Base-by-base conservation (phyloP, 2,329 filamentous ascomycete genomes). In the Hortaea sp. region DNA sequence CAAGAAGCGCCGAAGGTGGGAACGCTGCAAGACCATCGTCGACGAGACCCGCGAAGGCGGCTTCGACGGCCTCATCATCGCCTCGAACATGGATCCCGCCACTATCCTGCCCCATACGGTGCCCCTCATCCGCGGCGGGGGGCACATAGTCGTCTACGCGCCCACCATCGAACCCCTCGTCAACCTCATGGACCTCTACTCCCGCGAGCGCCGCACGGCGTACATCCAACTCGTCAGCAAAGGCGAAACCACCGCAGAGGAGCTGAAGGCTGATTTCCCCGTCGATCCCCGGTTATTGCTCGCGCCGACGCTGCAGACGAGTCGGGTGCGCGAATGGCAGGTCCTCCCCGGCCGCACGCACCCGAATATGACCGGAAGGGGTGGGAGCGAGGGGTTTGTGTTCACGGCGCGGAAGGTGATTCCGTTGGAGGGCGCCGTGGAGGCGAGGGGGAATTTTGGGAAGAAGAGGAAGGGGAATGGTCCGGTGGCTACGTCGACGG, bases 261-360 rank as follows among this genome's bases (percentile, higher is more conserved):
- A 81, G 0, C 20, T 20, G 20, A 20, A 20, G 20, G 20, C 20
- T 20, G 43, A 45, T 41, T 97, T 94, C 61, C 85, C 88, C 0
- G 66, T 95, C 10, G 92, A 98, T 62, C 92, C 92, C 0, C 85
- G 87, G 2, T 68, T 95, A 43, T 65, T 98, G 4, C 75, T 97
- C 0, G 86, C 83, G 0, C 81, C 87, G 1, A 79, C 76, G 9
- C 73, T 98, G 44, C 89, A 97, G 68, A 92, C 82, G 2, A 85
- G 83, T 41, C 75, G 87, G 10, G 82, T 85, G 5, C 76, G 85
- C 51, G 74, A 79, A 44, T 97, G 88, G 86, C 92, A 98, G 70
- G 89, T 95, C 1, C 66, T 98, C 41, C 92, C 92, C 0, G 86
- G 88, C 0, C 73, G 92, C 45, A 97, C 92, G 44, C 92, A 98